A percentile compares a stretch with the other conserved stretches of the same genome.
Conservation (phyloP, 495 filamentous ascomycete species). For the Xylaria intraflava region DNA sequence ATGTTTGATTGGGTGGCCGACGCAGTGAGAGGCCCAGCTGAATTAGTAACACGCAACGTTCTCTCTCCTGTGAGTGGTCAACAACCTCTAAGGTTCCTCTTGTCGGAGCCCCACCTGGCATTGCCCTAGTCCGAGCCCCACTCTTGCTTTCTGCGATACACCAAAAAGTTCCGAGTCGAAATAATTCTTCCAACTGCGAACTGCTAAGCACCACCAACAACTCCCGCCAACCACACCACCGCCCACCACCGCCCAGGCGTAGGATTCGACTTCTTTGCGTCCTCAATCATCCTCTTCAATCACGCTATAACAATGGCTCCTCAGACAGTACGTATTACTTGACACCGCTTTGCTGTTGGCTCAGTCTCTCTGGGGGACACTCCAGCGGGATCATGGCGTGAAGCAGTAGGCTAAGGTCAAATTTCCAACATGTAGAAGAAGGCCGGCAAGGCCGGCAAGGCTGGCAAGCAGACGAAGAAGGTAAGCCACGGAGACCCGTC, state of each 20-base stretch:
- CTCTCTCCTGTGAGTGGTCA: too few relatives aligned
- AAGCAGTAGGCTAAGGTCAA: conserved; percentile 93
- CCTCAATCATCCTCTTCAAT: conserved; percentile 22
- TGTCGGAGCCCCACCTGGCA: not conserved
- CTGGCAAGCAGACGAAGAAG: conserved; percentile 59
- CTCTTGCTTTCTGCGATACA: conserved; percentile 22
- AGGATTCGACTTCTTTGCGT: conserved; percentile 64
- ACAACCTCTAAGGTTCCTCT: not conserved
- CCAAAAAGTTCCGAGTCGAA: conserved; percentile 23
- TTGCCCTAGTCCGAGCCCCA: conserved; percentile 16
- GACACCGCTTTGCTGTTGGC: conserved; percentile 86
- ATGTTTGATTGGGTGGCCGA: too few relatives aligned
- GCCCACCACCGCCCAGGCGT: conserved; percentile 28
- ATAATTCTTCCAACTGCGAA: conserved; percentile 12
- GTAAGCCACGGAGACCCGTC: conserved; percentile 26
- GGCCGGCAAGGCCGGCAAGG: conserved; percentile 49
- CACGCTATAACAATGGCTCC: conserved; percentile 49
- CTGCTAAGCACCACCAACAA: conserved; percentile 14
- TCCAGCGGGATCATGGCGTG: conserved; percentile 45
- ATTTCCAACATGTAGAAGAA: conserved; percentile 55
- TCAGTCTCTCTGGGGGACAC: conserved; percentile 32
- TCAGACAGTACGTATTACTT: conserved; percentile 66
- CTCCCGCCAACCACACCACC: conserved; percentile 13
- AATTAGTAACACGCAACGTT: too few relatives aligned
- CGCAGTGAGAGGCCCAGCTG: too few relatives aligned